These are phyloP conservation scores for Tetrahymena malaccensis DNA, from an alignment of 73 alveolate species.

Conservation along the genomic window DNA sequence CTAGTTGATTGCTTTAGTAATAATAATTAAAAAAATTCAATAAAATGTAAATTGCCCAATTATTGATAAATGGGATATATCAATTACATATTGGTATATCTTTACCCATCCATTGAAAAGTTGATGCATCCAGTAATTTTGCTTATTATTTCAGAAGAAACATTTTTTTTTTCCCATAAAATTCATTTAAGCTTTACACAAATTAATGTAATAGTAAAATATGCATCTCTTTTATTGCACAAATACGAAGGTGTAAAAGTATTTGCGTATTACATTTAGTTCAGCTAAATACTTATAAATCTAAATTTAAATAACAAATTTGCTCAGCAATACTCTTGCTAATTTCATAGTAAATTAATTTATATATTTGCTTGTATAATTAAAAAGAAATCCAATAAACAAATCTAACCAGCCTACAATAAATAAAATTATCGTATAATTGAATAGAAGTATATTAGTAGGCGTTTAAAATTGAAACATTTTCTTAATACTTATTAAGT, in stretches of 20 bases:
- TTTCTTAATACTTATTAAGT: neutral
- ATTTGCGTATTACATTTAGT: neutral
- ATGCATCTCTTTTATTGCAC: too few species aligned
- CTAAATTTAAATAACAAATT: too few species aligned
- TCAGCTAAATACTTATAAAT: neutral
- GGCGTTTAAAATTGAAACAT: neutral
- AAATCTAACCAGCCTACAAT: neutral
- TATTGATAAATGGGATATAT: neutral
- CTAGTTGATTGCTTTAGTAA: neutral
- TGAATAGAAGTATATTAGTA: neutral
- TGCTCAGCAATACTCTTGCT: neutral
- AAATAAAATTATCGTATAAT: neutral
- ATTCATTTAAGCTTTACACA: neutral
- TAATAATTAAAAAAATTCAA: neutral
- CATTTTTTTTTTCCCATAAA: too few species aligned
- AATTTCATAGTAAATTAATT: too few species aligned
- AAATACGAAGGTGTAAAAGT: neutral
- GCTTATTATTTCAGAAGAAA: too few species aligned
- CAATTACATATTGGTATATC: neutral
- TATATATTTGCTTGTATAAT: neutral
- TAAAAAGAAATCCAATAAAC: neutral
- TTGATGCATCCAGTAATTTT: neutral
- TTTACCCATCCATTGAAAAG: neutral
- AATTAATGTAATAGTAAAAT: too few species aligned
- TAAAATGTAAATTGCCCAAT: neutral